Percentiles rank a stretch among this genome's conserved stretches.
These are phyloP conservation scores for Clitopilus passeckerianus DNA, from an alignment of 768 basidiomycete genomes.

Conservation along the genomic window DNA sequence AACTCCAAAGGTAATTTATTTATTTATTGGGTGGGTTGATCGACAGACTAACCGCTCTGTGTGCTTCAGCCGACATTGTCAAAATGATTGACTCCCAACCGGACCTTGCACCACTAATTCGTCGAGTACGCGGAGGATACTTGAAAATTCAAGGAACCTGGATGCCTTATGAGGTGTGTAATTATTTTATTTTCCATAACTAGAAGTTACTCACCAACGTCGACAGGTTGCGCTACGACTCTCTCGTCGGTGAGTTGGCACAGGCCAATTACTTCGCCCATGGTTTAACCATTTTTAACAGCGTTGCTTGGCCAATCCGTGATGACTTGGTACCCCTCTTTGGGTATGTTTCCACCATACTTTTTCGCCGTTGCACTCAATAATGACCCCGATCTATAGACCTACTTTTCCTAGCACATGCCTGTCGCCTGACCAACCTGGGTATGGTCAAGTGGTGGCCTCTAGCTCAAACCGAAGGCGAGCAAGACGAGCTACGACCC, in stretches of 20 bases:
- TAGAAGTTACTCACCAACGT: conserved; percentile 3
- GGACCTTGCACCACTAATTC: conserved; percentile 75
- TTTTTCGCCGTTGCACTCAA: conserved; percentile 4
- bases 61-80: conserved; percentile 73
- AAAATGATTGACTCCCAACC: conserved; percentile 92
- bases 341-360: conserved; percentile 45
- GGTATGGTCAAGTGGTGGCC: conserved; percentile 80
- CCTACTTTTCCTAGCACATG: conserved; percentile 83
- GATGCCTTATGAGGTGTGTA: conserved; percentile 84
- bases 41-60: neutral
- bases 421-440: conserved; percentile 79
- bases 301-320: conserved; percentile 86
- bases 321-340: conserved; percentile 85
- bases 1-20: conserved; percentile 74
- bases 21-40: conserved; percentile 2
- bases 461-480: conserved; percentile 56
- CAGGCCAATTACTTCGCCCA: conserved; percentile 9
- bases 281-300: conserved; percentile 20
- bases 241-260: conserved; percentile 62
- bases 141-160: conserved; percentile 92
- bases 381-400: conserved; percentile 27
- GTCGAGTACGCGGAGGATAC: conserved; percentile 82
- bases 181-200: neutral
- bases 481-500: conserved; percentile 48
- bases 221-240: conserved; percentile 70